phyloP scores from a whole-genome alignment of 2,329 filamentous ascomycete species.

The Trichothecium sympodiale region DNA sequence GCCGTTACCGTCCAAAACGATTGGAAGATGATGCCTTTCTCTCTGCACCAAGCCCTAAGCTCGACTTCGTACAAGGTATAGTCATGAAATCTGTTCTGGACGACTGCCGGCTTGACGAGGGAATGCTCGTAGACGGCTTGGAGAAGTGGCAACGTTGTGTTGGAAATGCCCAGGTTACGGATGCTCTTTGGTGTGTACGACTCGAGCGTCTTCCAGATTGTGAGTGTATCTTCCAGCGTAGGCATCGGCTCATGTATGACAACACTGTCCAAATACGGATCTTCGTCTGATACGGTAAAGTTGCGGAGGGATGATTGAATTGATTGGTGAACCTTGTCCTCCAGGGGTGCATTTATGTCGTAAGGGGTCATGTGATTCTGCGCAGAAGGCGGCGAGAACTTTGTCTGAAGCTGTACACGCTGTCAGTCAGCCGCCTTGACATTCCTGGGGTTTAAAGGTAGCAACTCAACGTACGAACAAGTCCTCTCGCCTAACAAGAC shows the following conservation, averaged over 20 bases:
- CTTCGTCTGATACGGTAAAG: constrained; percentile 30
- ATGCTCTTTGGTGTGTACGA: constrained; percentile 54
- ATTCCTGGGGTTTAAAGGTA: constrained; percentile 1
- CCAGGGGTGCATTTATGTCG: constrained; percentile 42
- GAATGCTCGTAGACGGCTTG: constrained; percentile 35
- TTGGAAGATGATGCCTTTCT: constrained; percentile 33
- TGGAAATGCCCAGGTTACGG: constrained; percentile 64
- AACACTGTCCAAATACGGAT: constrained; percentile 56
- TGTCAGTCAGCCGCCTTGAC: neutral
- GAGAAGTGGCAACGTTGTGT: constrained; percentile 50
- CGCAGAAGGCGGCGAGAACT: constrained; percentile 56
- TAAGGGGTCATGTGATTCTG: constrained; percentile 56
- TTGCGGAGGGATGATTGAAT: constrained; percentile 56
- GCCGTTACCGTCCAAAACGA: constrained; percentile 43
- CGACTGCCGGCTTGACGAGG: constrained; percentile 38
- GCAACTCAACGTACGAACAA: constrained; percentile 42
- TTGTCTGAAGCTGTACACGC: constrained; percentile 59
- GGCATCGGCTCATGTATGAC: constrained; percentile 55
- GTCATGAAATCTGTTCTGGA: constrained; percentile 66
- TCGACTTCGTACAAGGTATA: constrained; percentile 46
- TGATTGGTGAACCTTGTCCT: constrained; percentile 55
- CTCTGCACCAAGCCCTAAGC: constrained; percentile 42
- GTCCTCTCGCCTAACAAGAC: constrained; percentile 42
- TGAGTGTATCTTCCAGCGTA: constrained; percentile 35
- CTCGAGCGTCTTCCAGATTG: constrained; percentile 57